Evolutionary conservation across 2,329 filamentous ascomycete genomes (phyloP).

Genomic region (Alternaria sp.): DNA sequence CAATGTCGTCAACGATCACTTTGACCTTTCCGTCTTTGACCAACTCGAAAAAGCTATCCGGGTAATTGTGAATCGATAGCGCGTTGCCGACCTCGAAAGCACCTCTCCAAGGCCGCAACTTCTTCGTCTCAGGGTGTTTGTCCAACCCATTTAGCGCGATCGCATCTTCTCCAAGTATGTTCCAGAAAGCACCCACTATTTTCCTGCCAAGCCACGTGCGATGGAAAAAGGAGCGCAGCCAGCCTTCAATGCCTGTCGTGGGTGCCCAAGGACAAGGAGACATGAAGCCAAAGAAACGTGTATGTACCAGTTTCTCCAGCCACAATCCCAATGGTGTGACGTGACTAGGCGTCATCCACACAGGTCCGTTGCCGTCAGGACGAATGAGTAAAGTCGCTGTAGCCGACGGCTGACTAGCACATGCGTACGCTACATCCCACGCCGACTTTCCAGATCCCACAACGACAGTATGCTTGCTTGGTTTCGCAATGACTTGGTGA

Average conservation of each 20-base stretch:
- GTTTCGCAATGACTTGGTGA: conserved; percentile 44
- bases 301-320: conserved; percentile 71
- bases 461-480: conserved; percentile 53
- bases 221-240: conserved; percentile 63
- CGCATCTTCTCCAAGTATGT: conserved; percentile 61
- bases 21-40: conserved; percentile 61
- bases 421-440: conserved; percentile 67
- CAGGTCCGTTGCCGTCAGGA: conserved; percentile 64
- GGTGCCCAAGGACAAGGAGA: conserved; percentile 75
- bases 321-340: conserved; percentile 72
- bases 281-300: conserved; percentile 74
- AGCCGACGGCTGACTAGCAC: conserved; percentile 49
- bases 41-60: conserved; percentile 62
- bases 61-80: conserved; percentile 67
- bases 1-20: conserved; percentile 63
- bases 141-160: conserved; percentile 56
- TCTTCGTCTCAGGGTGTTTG: conserved; percentile 49
- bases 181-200: conserved; percentile 64
- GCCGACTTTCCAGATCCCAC: conserved; percentile 68
- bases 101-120: conserved; percentile 51
- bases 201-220: conserved; percentile 62
- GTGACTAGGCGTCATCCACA: conserved; percentile 65
- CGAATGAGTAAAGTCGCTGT: conserved; percentile 67
- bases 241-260: conserved; percentile 63
- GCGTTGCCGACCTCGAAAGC: conserved; percentile 62